Conservation (phyloP, 371 early-diverging fungal genomes). For the Apophysomyces variabilis region DNA sequence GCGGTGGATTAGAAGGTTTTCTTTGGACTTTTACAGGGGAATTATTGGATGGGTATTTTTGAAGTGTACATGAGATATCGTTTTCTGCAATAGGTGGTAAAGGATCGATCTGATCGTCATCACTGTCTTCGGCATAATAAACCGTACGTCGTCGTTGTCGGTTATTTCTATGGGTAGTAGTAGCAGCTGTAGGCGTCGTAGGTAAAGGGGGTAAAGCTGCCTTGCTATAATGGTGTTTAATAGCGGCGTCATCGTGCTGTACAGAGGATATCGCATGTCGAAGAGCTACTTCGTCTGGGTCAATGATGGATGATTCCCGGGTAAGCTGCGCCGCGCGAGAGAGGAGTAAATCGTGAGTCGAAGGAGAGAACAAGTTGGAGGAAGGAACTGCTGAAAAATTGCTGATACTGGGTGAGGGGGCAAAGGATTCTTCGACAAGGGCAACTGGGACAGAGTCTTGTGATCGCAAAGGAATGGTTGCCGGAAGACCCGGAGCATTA, state of each 20-base stretch:
- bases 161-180: not conserved
- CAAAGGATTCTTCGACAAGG: slow-evolving; percentile 35
- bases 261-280: not conserved
- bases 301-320: not conserved
- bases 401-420: slow-evolving; percentile 17
- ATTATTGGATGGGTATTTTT: not conserved
- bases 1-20: not conserved
- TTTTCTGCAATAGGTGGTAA: not conserved
- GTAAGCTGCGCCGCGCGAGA: slow-evolving; percentile 6
- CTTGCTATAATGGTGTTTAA: slow-evolving; percentile 4
- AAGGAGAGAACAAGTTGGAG: slow-evolving; percentile 12
- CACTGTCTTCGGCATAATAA: slow-evolving; percentile 19
- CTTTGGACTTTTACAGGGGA: not conserved
- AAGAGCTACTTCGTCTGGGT: not conserved
- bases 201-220: slow-evolving; percentile 19
- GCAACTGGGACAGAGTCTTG: slow-evolving; percentile 17
- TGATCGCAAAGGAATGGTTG: slow-evolving; percentile 32
- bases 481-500: slow-evolving; percentile 45
- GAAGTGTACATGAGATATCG: not conserved
- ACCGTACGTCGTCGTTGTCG: not conserved
- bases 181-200: no score
- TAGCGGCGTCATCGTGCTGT: not conserved
- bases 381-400: slow-evolving; percentile 11
- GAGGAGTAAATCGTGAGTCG: slow-evolving; percentile 6
- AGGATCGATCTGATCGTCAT: slow-evolving; percentile 14